Evolutionary conservation across 1,139 yeast species (phyloP), one percentile per base, ranked within the genome.

Genomic region (Maudiozyma humilis): DNA sequence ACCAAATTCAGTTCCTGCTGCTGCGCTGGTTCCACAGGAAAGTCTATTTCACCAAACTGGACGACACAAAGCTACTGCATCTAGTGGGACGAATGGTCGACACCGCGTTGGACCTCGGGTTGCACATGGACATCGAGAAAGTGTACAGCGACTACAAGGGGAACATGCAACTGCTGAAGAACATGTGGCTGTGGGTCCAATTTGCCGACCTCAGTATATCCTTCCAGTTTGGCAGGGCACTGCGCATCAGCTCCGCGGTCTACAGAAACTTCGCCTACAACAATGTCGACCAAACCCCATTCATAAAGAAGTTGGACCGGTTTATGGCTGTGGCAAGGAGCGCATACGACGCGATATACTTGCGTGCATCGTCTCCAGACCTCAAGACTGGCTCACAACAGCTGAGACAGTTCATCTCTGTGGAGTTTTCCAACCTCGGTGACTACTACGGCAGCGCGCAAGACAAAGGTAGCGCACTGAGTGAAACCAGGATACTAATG

Each of bases 31-130:
- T 53, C n/a, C 47, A 56, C 36, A 46, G 56, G 20, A 46, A 43
- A 19, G 36, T 50, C 2, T 54, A 53, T 36, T 47, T 51, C 17
- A 34, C 52, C 3, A 63, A 59, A 34, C 59, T 57, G 25, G 68
- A 62, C 36, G 53, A 55, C 29, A 44, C 63, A 0, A 55, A 63
- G 45, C 15, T 50, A 8, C 39, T 50, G 13, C 41, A 44, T 8
- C 23, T 59, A 1, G 47, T 55, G 12, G 53, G 51, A 23, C 33
- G 46, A 2, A 51, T 64, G n/a, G 45, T 57, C 4, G 46, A 50
- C 14, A 56, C 63, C 47, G 61, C 63, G 0, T 37, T 59, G 6
- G 40, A 51, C 0, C 43, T 65, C 45, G 68, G 68, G 1, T 46
- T 66, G n/a, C 55, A 64, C 38, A 49, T 53, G 15, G 53, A 64